These are phyloP conservation scores for Podila verticillata DNA, from an alignment of 192 early-diverging fungal genomes.

Conservation along the genomic window DNA sequence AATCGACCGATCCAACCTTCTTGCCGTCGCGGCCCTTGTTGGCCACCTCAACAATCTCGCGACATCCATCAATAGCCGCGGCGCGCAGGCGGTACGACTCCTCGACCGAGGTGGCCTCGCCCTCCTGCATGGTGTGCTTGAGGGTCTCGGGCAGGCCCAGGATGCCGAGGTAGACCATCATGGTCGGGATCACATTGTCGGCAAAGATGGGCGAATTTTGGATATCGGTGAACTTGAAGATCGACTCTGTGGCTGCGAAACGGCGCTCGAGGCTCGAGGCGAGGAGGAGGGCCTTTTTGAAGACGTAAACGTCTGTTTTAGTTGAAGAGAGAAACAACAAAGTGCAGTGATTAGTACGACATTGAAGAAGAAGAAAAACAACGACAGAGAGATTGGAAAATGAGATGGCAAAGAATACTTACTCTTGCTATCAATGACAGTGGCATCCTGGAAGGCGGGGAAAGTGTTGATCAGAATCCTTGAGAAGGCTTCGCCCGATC, in stretches of 20 bases:
- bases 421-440: conserved; percentile 54
- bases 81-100: conserved; percentile 74
- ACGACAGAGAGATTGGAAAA: background rate
- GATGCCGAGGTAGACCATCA: conserved; percentile 67
- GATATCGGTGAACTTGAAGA: conserved; percentile 76
- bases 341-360: too few relatives aligned
- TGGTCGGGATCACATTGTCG: conserved; percentile 79
- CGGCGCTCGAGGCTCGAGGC: conserved; percentile 68
- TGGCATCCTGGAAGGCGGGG: conserved; percentile 75
- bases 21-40: conserved; percentile 14
- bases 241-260: conserved; percentile 61
- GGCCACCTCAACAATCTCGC: conserved; percentile 61
- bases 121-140: conserved; percentile 55
- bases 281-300: conserved; percentile 82
- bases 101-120: conserved; percentile 58
- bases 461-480: conserved; percentile 68
- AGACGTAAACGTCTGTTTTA: conserved; percentile 65
- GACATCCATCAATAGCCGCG: conserved; percentile 72
- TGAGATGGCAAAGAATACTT: conserved; percentile 16
- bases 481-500: conserved; percentile 39
- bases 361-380: background rate
- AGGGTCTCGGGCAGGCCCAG: conserved; percentile 58
- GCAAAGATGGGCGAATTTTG: conserved; percentile 74
- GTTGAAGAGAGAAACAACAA: too few relatives aligned
- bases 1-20: conserved; percentile 40